phyloP scores from a whole-genome alignment of 176 grass and related monocot species.

The Phoenix roebelenii region DNA sequence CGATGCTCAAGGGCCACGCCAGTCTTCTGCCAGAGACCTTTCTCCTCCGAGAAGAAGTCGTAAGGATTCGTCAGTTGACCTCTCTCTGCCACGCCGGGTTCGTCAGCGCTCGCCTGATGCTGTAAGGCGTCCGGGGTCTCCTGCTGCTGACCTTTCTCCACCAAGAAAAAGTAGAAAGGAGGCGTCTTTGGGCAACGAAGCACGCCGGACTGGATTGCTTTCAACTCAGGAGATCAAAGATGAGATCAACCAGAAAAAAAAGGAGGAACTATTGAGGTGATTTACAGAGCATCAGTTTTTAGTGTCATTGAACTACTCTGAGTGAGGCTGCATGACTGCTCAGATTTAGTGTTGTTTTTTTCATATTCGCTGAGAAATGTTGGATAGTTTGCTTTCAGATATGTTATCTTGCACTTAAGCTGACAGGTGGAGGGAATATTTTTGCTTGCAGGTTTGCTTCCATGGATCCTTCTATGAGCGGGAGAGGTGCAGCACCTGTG shows the following conservation, averaged over 20 bases:
- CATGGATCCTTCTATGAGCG: slow-evolving; percentile 51
- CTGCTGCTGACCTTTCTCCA: slow-evolving; percentile 35
- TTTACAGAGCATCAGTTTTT: slow-evolving; percentile 11
- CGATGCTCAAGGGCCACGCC: not conserved
- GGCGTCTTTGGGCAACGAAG: not conserved
- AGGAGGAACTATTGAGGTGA: slow-evolving; percentile 57
- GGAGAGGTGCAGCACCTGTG: slow-evolving; percentile 72
- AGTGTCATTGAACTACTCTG: no score
- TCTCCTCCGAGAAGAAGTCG: slow-evolving; percentile 44
- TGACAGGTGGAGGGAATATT: no score
- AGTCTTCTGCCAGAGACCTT: slow-evolving; percentile 11
- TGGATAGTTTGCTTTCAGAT: no score
- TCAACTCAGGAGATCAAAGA: slow-evolving; percentile 62
- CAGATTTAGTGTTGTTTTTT: not conserved
- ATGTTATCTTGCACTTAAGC: no score
- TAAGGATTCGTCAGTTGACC: slow-evolving; percentile 30
- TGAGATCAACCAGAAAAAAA: slow-evolving; percentile 55
- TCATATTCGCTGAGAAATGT: no score
- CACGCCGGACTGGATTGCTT: slow-evolving; percentile 47
- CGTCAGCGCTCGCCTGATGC: not conserved
- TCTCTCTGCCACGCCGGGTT: slow-evolving; percentile 23
- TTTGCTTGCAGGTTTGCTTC: slow-evolving; percentile 43
- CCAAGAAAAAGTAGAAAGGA: slow-evolving; percentile 53
- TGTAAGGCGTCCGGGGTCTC: not conserved
- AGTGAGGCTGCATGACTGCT: not conserved